Evolutionary conservation across 2,329 filamentous ascomycete genomes (phyloP).

Genomic region (Chaetomiaceae sp.): DNA sequence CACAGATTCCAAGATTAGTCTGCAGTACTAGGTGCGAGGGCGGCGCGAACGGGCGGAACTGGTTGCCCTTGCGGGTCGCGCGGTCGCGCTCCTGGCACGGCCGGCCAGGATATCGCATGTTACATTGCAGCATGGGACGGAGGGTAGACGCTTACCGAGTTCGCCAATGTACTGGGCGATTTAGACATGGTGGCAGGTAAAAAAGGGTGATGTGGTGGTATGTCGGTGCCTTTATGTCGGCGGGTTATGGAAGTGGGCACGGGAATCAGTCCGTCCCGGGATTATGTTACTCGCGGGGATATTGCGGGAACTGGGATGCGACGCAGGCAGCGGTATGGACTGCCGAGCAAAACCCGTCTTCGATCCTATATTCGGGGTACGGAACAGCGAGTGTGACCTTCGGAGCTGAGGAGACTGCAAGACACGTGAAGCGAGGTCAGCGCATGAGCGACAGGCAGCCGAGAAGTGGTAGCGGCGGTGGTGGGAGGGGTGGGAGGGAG

Average conservation of each 20-base stretch:
- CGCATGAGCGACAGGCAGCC: conserved; percentile 9
- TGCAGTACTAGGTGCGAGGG: neutral
- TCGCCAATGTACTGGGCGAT: conserved; percentile 8
- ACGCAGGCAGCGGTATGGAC: neutral
- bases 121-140: neutral
- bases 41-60: no score
- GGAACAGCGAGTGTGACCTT: neutral
- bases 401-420: neutral
- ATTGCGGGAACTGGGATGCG: conserved; percentile 2
- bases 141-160: conserved; percentile 1
- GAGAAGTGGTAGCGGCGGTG: conserved; percentile 12
- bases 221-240: neutral
- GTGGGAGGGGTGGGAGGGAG: conserved; percentile 12
- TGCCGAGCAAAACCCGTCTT: neutral
- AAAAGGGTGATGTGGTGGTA: neutral
- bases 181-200: neutral
- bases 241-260: neutral
- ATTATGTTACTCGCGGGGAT: neutral
- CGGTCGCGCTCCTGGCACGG: neutral
- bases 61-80: neutral
- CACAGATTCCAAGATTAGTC: neutral
- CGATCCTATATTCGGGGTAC: neutral
- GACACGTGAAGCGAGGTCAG: conserved; percentile 13
- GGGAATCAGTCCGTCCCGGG: conserved; percentile 6
- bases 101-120: neutral